Evolutionary conservation across 1,284 basidiomycete species (phyloP), one percentile per base, ranked within the genome.

Genomic region (Erythrobasidium hasegawianum): DNA sequence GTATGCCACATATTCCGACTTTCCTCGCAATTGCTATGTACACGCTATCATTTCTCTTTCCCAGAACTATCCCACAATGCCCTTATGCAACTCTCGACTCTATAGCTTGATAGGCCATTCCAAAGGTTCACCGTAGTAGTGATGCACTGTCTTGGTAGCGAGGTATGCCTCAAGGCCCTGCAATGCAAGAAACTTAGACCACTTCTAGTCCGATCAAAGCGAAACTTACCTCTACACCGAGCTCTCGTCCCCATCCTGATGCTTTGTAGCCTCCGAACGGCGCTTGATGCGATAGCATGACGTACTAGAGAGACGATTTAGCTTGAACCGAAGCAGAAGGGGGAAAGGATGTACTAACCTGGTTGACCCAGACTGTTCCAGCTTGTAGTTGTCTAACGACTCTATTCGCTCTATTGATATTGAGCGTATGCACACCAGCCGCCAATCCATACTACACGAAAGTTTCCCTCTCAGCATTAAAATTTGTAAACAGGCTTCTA

Each of bases 221-320:
- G n/a, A n/a, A n/a, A 33, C 33, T 11, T 33, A 33, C 33, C 33
- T 33, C 22, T 14, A 50, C 27, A 22, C 93, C 93, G 57, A 96
- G 83, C 77, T 97, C 93, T 64, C 92, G 84, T 39, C 87, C 87
- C 65, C 86, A 83, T 18, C 87, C 87, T 67, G 83, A 85, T 74
- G 86, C 86, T 79, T 93, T 94, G 81, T 90, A 94, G 14, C 94
- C 93, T 24, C 93, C 94, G 73, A 96, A 96, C 0, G 94, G 92
- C 40, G 90, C 88, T 89, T 89, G 55, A 24, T 45, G 18, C 64
- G 65, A 57, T 29, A 67, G 29, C 33, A 47, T 16, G 20, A 40
- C 88, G 78, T 94, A 95, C 76, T 90, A 11, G 5, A 33, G 86
- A 78, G 94, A n/a, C 95, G 67, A 62, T 61, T 60, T 64, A 68